A percentile compares a stretch with the other conserved stretches of the same genome.
Evolutionary conservation across 768 basidiomycete genomes (phyloP).

Genomic region (Asterophora lycoperdoides): DNA sequence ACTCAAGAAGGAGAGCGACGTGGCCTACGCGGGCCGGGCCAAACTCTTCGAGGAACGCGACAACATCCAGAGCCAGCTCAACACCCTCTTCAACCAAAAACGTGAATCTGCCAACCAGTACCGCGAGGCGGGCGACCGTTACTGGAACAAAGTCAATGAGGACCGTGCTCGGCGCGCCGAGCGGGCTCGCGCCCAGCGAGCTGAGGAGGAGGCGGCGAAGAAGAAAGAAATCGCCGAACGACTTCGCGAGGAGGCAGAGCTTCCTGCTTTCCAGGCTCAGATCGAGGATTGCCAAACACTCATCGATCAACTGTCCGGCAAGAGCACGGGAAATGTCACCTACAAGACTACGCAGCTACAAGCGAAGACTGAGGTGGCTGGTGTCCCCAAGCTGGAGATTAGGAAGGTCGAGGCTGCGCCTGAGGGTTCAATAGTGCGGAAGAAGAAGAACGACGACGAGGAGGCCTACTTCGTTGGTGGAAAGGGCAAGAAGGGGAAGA

Average conservation of each 20-base stretch:
- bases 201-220: constrained; percentile 73
- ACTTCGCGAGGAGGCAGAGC: constrained; percentile 84
- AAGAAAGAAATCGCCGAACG: constrained; percentile 75
- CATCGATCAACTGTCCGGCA: constrained; percentile 79
- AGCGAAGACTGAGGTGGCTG: constrained; percentile 43
- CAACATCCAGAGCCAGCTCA: constrained; percentile 61
- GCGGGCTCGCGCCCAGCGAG: constrained; percentile 67
- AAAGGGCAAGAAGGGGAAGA: constrained; percentile 68
- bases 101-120: constrained; percentile 66
- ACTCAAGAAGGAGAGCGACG: constrained; percentile 83
- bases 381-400: constrained; percentile 78
- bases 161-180: constrained; percentile 84
- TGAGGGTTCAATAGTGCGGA: constrained; percentile 68
- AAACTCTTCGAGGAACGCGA: constrained; percentile 89
- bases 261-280: constrained; percentile 86
- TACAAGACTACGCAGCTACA: constrained; percentile 38
- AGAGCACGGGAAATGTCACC: constrained; percentile 41
- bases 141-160: constrained; percentile 81
- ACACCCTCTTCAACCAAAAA: constrained; percentile 68
- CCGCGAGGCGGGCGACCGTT: constrained; percentile 81
- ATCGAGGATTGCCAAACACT: constrained; percentile 97
- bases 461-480: constrained; percentile 74
- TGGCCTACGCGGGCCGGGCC: constrained; percentile 71
- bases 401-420: constrained; percentile 74
- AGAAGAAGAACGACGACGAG: constrained; percentile 92